Evolutionary conservation across 2,329 filamentous ascomycete genomes (phyloP).

Genomic region (Macrophomina pseudophaseolina): DNA sequence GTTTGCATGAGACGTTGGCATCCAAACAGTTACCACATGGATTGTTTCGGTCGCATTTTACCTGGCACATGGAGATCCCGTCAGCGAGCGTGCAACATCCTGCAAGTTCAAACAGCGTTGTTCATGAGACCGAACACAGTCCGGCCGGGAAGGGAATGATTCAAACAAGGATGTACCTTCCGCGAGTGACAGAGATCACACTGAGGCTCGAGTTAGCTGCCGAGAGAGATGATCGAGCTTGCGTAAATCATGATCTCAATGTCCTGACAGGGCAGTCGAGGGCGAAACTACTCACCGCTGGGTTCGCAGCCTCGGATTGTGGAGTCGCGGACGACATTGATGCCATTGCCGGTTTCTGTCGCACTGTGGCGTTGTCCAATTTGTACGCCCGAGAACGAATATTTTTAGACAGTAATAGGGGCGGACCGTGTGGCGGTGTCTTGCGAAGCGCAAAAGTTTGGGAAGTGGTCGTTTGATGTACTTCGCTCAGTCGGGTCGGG

Average conservation of each 20-base stretch:
- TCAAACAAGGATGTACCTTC: background rate
- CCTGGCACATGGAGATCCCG: background rate
- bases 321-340: slow-evolving; percentile 19
- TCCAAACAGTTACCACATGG: slow-evolving; percentile 17
- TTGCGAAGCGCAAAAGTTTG: background rate
- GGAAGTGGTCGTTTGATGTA: slow-evolving; percentile 3
- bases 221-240: background rate
- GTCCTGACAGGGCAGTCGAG: background rate
- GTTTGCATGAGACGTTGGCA: slow-evolving; percentile 8
- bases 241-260: background rate
- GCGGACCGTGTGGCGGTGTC: slow-evolving; percentile 10
- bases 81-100: background rate
- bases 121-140: background rate
- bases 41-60: slow-evolving; percentile 17
- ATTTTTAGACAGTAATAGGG: slow-evolving; percentile 19
- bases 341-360: slow-evolving; percentile 1
- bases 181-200: slow-evolving; percentile 19
- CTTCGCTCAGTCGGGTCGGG: slow-evolving; percentile 8
- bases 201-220: slow-evolving; percentile 11
- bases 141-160: background rate
- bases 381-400: slow-evolving; percentile 16
- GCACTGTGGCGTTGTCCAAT: slow-evolving; percentile 14
- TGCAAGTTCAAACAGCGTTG: background rate
- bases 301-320: slow-evolving; percentile 5
- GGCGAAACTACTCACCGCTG: slow-evolving; percentile 9